A percentile compares a stretch with the other conserved stretches of the same genome.
Conservation (phyloP, 163 green algal species). For the Scenedesmus sp. region DNA sequence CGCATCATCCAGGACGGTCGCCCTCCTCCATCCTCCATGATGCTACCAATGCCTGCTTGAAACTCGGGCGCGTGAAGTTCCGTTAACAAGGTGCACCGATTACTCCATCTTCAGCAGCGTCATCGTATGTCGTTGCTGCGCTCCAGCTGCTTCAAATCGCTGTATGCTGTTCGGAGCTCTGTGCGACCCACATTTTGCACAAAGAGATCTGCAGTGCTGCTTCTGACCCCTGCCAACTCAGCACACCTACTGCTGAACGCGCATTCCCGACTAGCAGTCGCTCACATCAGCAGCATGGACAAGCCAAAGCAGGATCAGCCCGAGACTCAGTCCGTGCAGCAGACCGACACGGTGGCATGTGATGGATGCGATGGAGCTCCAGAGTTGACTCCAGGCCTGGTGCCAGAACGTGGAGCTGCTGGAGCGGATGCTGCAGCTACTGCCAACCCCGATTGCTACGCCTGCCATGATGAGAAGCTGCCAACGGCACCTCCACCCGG, state of each 20-base stretch:
- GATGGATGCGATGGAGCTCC: neutral
- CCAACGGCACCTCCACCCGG: neutral
- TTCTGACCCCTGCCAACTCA: neutral
- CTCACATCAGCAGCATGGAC: neutral
- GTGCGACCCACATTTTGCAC: neutral
- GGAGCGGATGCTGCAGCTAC: neutral
- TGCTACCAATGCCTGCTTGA: neutral
- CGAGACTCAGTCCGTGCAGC: neutral
- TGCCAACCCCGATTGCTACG: slow-evolving; percentile 1
- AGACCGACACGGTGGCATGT: neutral
- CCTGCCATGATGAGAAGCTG: slow-evolving; percentile 11
- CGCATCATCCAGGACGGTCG: neutral
- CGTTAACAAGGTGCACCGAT: neutral
- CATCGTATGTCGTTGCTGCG: neutral
- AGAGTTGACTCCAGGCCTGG: slow-evolving; percentile 6
- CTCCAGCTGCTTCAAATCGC: neutral
- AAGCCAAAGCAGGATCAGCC: neutral
- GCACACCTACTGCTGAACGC: neutral
- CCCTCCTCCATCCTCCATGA: neutral
- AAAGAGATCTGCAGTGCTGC: neutral
- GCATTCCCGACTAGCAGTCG: neutral
- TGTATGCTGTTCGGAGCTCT: neutral
- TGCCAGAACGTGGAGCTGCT: neutral
- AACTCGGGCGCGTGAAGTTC: neutral
- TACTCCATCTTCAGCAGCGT: neutral